Evolutionary conservation across 257 asterid species (phyloP), one percentile per base, ranked within the genome.

Genomic region (Prunella vulgaris): DNA sequence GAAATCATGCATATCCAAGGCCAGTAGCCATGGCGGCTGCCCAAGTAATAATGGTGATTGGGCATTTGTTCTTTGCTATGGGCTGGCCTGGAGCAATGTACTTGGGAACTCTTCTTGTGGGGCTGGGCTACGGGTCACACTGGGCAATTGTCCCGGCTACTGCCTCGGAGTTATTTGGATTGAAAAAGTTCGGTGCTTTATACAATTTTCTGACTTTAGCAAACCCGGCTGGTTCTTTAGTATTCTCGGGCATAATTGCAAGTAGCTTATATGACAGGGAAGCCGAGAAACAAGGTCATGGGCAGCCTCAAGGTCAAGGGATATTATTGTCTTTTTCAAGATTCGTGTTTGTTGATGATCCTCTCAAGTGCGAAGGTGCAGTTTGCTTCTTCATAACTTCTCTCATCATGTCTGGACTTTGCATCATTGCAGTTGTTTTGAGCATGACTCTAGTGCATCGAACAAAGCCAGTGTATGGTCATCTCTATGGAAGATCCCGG

Each of bases 61-160:
- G 97, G n/a, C 96, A 88, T 77, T 86, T 87, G 83, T 63, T 85
- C 80, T 84, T 88, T 33, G 96, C 97, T 7, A 85, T 88, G 97
- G 97, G 90, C 7, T 91, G 96, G 96, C 90, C 96, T 0, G 91
- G 91, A 20, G 90, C 83, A 42, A 80, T 91, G 93, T 86, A 91
- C 75, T 62, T 91, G 7, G 96, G 89, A 69, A 91, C 96, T 22
- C 93, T 91, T 66, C 83, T 91, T 25, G 96, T 88, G 0, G 97
- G 97, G 69, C 89, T 91, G n/a, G 97, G 96, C n/a, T 91, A 91
- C 38, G 96, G 96, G 38, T 85, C 97, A 17, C 96, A 91, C 75
- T 88, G 96, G 96, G 96, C 95, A 0, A 88, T 91, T 13, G 93
- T 88, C 38, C 97, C 96, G 0, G 96, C 97, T 58, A 81, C 97